Evolutionary conservation across 108 stramenopile species (phyloP), one percentile per base, ranked within the genome.

Genomic region (Cyclotella kingstonii): DNA sequence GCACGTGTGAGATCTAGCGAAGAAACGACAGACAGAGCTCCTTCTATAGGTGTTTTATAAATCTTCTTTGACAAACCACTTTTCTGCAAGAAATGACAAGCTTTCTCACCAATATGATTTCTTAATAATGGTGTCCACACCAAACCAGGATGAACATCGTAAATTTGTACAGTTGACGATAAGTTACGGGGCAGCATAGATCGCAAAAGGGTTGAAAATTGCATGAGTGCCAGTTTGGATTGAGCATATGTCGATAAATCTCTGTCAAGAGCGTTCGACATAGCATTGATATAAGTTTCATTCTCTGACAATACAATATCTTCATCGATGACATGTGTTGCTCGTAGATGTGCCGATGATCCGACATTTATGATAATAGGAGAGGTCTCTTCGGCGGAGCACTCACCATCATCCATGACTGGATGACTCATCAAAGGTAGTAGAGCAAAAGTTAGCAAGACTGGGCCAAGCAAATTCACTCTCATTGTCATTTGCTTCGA

Each of bases 111-210:
- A 34, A 67, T 67, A 39, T 67, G 66, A 46, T 63, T 57, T 17
- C 74, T 51, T n/a, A 75, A 42, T 6, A 75, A 47, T 7, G 74
- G 60, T 23, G 74, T 75, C 74, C 74, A 75, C 15, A 75, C 74
- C 66, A 75, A 63, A 23, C 74, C 74, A 4, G 74, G 74, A 30
- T 75, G 74, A 4, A 66, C 74, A 36, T 75, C 66, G 36, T 49
- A 15, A 31, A 75, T 49, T 56, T 35, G 49, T 30, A 75, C 45
- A 5, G 21, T 10, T 28, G 44, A 17, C 21, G 29, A 19, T 22
- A 27, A 43, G 40, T 18, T 21, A 5, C 43, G 35, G 18, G 64
- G 57, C 42, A 73, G 31, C 26, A 40, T 39, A 17, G 43, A 48
- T 45, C 74, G 59, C 3, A 75, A 30, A 10, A 75, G 44, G 4